A percentile compares a stretch with the other conserved stretches of the same genome.
Conservation (phyloP, 2,329 filamentous ascomycete genomes). For the Stylonectria norvegica region DNA sequence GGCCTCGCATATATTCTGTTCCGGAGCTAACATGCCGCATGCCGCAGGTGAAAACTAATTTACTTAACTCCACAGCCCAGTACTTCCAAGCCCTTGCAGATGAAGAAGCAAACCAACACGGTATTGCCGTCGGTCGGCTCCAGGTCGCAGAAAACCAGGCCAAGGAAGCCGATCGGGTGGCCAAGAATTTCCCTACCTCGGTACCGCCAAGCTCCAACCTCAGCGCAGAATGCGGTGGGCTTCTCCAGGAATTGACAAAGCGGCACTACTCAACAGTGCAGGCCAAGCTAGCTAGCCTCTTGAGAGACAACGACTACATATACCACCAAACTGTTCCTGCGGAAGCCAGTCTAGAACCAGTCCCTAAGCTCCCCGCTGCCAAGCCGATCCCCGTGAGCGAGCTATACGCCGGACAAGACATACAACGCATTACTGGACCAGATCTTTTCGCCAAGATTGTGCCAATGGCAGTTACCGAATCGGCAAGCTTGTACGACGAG, state of each 20-base stretch:
- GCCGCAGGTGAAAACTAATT: conserved; percentile 68
- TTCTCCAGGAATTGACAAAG: conserved; percentile 77
- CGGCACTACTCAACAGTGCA: conserved; percentile 77
- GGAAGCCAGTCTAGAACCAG: conserved; percentile 74
- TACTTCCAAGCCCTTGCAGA: conserved; percentile 93
- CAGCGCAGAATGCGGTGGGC: conserved; percentile 69
- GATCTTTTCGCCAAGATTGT: conserved; percentile 97
- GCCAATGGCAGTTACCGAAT: conserved; percentile 92
- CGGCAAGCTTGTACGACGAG: conserved; percentile 94
- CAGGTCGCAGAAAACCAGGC: conserved; percentile 75
- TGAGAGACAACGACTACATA: conserved; percentile 97
- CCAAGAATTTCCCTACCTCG: conserved; percentile 75
- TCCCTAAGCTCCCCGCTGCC: conserved; percentile 88
- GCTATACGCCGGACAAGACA: conserved; percentile 94
- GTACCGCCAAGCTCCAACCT: conserved; percentile 81
- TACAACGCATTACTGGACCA: conserved; percentile 92
- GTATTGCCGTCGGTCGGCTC: conserved; percentile 77
- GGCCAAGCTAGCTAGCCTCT: conserved; percentile 70
- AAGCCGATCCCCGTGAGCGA: conserved; percentile 98
- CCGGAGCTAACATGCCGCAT: conserved; percentile 10
- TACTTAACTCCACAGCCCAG: conserved; percentile 82
- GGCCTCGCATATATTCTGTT: not conserved
- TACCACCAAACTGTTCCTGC: conserved; percentile 91
- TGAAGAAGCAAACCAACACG: conserved; percentile 83
- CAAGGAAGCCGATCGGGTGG: conserved; percentile 72